Evolutionary conservation across 495 filamentous ascomycete genomes (phyloP), one percentile per base, ranked within the genome.

Genomic region (Xanthoparmelia taractica): DNA sequence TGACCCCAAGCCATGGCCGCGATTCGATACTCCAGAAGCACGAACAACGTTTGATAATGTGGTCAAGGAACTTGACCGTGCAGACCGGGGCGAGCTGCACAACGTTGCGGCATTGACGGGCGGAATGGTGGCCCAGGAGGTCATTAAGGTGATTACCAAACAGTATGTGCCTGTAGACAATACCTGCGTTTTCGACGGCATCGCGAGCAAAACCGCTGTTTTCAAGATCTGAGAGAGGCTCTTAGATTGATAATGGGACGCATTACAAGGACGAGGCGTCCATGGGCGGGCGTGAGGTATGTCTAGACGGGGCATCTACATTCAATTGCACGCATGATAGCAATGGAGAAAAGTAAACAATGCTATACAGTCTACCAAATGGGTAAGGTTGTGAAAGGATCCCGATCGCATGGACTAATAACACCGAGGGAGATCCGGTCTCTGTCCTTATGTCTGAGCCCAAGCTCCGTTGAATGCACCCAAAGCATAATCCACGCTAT

Each of bases 151-250:
- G 34, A 80, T 97, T 64, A 99, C 94, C 57, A 86, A 90, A 74
- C 94, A 99, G 80, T 99, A 99, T 78, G 83, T 96, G 17, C 94
- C 94, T 23, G 83, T 96, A 60, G 91, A 97, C 70, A 94, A 96
- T 73, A 93, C 89, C 13, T 93, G 91, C 72, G 78, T 97, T 60
- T 96, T 95, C 71, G 92, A 97, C 77, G 94, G 94, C 54, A 87
- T 96, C 29, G 77, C 73, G 63, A 95, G 92, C 75, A 86, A 85
- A 74, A 88, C 82, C 61, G 85, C 87, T 71, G 88, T 95, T 66
- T 82, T 90, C 66, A 68, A 75, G n/a, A 52, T 71, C 27, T 73
- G 57, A 65, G 7, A 29, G 4, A 23, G 5, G 27, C 27, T 52
- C 4, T 29, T 31, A 31, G 13, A 52, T 0, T 25, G 27, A 18